Percentiles rank a stretch among this genome's conserved stretches.
These are phyloP conservation scores for Aspergillus phoenicis DNA, from an alignment of 2,329 filamentous ascomycete species.

Conservation along the genomic window DNA sequence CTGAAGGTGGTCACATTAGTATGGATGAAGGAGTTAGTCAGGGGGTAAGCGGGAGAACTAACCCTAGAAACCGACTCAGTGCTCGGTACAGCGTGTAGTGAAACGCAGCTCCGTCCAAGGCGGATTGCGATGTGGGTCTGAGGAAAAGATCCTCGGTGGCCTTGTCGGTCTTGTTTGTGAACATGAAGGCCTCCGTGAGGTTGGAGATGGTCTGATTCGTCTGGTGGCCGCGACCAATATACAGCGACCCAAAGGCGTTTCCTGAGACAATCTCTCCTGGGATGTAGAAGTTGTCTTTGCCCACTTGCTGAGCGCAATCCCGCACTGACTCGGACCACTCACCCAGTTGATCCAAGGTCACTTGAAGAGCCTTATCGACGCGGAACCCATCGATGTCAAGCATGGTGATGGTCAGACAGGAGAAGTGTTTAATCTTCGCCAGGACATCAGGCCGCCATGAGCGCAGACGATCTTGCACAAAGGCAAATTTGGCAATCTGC, in stretches of 20 bases:
- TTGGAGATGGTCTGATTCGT: conserved; percentile 53
- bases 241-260: conserved; percentile 61
- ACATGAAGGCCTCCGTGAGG: conserved; percentile 46
- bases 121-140: conserved; percentile 53
- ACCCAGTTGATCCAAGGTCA: conserved; percentile 62
- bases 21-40: neutral
- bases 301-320: conserved; percentile 55
- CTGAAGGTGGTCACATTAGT: neutral
- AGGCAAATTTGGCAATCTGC: conserved; percentile 66
- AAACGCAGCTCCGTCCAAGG: conserved; percentile 62
- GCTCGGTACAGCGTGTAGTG: conserved; percentile 64
- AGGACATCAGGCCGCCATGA: conserved; percentile 63
- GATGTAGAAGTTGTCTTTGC: conserved; percentile 65
- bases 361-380: conserved; percentile 66
- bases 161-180: conserved; percentile 19
- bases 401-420: conserved; percentile 62
- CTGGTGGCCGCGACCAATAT: conserved; percentile 63
- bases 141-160: conserved; percentile 46
- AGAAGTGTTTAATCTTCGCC: conserved; percentile 61
- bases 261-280: conserved; percentile 65
- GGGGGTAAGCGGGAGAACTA: neutral
- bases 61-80: conserved; percentile 60
- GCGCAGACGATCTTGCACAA: conserved; percentile 66
- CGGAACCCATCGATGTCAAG: conserved; percentile 67
- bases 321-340: conserved; percentile 60